Conservation (phyloP, 2,329 filamentous ascomycete genomes). For the Neophaeococcomyces mojaviensis region DNA sequence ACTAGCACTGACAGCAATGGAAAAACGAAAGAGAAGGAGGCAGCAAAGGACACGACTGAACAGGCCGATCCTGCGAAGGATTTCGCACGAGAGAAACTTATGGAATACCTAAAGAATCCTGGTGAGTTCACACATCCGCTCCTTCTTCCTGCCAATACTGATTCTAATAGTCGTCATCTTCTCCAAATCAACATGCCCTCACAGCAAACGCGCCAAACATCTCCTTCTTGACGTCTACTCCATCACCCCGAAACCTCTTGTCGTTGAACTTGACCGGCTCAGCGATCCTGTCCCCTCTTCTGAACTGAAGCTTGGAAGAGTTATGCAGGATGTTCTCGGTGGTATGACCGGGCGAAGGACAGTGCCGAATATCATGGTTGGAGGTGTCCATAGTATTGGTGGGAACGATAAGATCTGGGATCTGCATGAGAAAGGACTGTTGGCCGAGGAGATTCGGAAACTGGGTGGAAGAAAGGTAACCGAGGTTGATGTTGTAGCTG, state of each 20-base stretch:
- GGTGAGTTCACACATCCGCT: constrained; percentile 48
- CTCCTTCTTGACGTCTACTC: constrained; percentile 77
- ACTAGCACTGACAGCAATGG: neutral
- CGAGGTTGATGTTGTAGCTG: constrained; percentile 12
- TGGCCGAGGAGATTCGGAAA: constrained; percentile 64
- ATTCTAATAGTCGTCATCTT: constrained; percentile 72
- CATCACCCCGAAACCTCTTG: constrained; percentile 72
- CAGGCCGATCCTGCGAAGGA: constrained; percentile 44
- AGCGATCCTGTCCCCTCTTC: constrained; percentile 14
- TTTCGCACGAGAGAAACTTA: constrained; percentile 63
- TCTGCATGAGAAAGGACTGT: constrained; percentile 58
- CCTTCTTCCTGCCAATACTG: constrained; percentile 11
- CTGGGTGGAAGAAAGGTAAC: constrained; percentile 62
- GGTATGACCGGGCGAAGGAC: constrained; percentile 73
- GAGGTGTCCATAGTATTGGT: constrained; percentile 72
- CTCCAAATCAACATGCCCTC: constrained; percentile 87
- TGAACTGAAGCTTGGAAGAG: constrained; percentile 51
- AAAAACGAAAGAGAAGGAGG: constrained; percentile 3
- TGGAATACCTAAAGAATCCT: constrained; percentile 74
- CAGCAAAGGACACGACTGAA: constrained; percentile 15
- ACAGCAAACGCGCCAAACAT: constrained; percentile 75
- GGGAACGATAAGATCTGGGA: constrained; percentile 78
- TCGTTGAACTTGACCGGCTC: constrained; percentile 85
- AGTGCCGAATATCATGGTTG: constrained; percentile 86
- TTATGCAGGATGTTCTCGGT: constrained; percentile 64